Evolutionary conservation across 768 basidiomycete genomes (phyloP).

Genomic region (Leccinum longicurvipes): DNA sequence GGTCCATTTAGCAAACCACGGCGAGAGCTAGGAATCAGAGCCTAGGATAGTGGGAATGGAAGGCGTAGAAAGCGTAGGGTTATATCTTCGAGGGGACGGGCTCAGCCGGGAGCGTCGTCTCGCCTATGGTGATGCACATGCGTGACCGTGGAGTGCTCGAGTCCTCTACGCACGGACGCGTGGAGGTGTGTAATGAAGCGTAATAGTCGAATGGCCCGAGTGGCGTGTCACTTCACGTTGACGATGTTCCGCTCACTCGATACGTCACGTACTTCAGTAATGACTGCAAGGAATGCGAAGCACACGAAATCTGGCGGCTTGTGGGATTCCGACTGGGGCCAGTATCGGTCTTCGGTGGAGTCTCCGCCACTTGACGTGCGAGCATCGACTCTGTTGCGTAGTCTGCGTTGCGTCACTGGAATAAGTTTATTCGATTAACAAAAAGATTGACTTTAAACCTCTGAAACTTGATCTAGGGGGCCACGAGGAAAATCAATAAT

Average conservation of each 20-base stretch:
- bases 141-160: background rate
- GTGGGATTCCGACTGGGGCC: no score
- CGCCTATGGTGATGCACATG: background rate
- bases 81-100: conserved; percentile 11
- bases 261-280: conserved; percentile 18
- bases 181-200: conserved; percentile 7
- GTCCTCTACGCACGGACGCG: background rate
- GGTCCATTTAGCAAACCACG: conserved; percentile 4
- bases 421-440: no score
- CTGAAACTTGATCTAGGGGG: no score
- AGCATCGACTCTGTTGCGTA: no score
- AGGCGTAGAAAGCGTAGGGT: background rate
- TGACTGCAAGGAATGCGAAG: no score
- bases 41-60: background rate
- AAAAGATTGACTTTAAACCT: no score
- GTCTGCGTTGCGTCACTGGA: no score
- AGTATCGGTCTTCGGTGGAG: no score
- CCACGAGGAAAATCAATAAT: no score
- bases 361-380: no score
- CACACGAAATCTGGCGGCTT: no score
- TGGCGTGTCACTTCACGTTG: background rate
- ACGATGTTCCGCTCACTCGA: conserved; percentile 1
- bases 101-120: conserved; percentile 2
- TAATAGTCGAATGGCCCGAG: background rate
- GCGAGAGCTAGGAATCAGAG: background rate